Evolutionary conservation across 345 rosid species (phyloP).

Genomic region (Eucalyptus leucophloia): DNA sequence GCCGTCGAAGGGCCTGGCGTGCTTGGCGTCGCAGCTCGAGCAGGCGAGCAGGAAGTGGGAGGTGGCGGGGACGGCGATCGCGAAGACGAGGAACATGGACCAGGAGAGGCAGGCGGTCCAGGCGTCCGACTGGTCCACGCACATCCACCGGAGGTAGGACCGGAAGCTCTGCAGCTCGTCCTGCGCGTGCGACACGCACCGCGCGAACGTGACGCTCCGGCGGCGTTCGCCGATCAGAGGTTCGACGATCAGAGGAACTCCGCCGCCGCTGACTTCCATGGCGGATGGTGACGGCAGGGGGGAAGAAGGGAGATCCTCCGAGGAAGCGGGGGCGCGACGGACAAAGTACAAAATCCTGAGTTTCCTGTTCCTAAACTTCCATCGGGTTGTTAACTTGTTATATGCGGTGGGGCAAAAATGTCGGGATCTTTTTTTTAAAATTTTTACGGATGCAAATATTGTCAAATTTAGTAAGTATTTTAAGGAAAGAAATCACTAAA

Average conservation of each 20-base stretch:
- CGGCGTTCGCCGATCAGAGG: background rate
- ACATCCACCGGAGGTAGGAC: conserved; percentile 74
- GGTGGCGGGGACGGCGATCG: conserved; percentile 42
- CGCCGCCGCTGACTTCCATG: conserved; percentile 27
- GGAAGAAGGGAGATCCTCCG: background rate
- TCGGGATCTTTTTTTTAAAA: background rate
- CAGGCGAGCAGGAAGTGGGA: conserved; percentile 93
- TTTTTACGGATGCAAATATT: background rate
- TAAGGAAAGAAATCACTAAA: too few species aligned
- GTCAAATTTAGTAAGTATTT: background rate
- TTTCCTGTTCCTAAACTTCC: background rate
- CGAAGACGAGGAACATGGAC: conserved; percentile 56
- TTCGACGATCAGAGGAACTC: conserved; percentile 20
- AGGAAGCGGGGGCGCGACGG: background rate
- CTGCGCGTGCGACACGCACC: conserved; percentile 46
- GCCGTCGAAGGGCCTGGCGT: conserved; percentile 56
- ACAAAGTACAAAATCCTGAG: background rate
- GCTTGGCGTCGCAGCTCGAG: conserved; percentile 52
- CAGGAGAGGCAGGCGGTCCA: conserved; percentile 56
- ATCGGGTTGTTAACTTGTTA: too few species aligned
- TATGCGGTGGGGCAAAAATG: background rate
- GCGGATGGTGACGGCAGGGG: background rate
- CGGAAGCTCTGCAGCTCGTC: conserved; percentile 80
- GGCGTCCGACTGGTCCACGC: conserved; percentile 67
- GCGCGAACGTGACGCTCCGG: conserved; percentile 10